Percentiles rank a stretch among this genome's conserved stretches.
These are phyloP conservation scores for Termitomyces bulborhizus DNA, from an alignment of 768 basidiomycete genomes.

Conservation along the genomic window DNA sequence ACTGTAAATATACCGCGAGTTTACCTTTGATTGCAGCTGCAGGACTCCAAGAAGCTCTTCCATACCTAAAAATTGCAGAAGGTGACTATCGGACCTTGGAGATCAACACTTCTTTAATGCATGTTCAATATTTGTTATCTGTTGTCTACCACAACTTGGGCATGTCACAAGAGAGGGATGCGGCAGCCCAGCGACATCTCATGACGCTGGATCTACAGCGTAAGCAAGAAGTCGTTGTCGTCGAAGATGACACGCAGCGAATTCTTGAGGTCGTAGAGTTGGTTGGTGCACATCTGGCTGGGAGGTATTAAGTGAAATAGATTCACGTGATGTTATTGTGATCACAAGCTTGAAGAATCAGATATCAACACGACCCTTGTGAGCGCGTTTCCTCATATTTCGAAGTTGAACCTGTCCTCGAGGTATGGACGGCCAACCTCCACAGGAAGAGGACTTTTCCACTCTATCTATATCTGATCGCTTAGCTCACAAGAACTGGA, in stretches of 20 bases:
- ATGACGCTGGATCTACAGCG: constrained; percentile 35
- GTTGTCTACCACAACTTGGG: constrained; percentile 69
- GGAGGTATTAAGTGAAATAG: constrained; percentile 14
- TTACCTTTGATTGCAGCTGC: constrained; percentile 22
- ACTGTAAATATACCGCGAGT: background rate
- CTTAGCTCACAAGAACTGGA: constrained; percentile 97
- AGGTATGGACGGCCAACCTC: constrained; percentile 85
- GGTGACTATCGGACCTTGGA: constrained; percentile 56
- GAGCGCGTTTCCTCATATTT: constrained; percentile 12
- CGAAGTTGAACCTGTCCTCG: constrained; percentile 4
- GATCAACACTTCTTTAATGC: constrained; percentile 52
- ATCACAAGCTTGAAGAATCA: constrained; percentile 2
- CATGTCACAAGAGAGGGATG: constrained; percentile 48
- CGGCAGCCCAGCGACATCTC: constrained; percentile 41
- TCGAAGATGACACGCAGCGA: constrained; percentile 47
- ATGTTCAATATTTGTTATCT: constrained; percentile 68
- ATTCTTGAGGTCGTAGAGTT: constrained; percentile 53
- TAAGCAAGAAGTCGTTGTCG: constrained; percentile 33
- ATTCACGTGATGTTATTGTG: constrained; percentile 13
- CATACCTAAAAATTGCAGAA: constrained; percentile 58
- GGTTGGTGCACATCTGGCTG: constrained; percentile 52
- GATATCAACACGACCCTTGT: constrained; percentile 11
- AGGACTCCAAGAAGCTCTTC: constrained; percentile 49
- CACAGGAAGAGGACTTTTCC: constrained; percentile 92
- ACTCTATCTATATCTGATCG: constrained; percentile 71